Evolutionary conservation across 2,329 filamentous ascomycete genomes (phyloP).

Genomic region (Parasarocladium wereldwijsianum): DNA sequence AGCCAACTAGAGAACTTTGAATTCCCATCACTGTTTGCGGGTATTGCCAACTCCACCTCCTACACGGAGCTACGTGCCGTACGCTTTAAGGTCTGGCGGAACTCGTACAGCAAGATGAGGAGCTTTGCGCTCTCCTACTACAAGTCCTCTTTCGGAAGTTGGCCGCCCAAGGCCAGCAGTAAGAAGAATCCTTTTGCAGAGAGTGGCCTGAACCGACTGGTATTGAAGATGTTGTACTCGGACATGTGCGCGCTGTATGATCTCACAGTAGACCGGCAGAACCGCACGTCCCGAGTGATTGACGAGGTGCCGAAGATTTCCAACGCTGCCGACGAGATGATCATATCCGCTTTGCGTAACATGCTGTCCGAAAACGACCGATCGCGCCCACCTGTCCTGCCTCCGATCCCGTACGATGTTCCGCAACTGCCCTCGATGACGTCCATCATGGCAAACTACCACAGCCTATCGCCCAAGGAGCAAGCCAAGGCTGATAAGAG

Average conservation of each 20-base stretch:
- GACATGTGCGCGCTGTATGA: constrained; percentile 85
- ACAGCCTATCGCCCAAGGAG: constrained; percentile 54
- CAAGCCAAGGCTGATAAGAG: constrained; percentile 58
- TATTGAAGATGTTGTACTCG: constrained; percentile 67
- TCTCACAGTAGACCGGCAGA: constrained; percentile 65
- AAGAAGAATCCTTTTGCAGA: constrained; percentile 87
- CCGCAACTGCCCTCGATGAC: constrained; percentile 62
- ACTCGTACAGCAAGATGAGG: constrained; percentile 59
- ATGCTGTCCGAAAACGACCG: constrained; percentile 81
- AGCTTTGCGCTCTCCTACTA: constrained; percentile 57
- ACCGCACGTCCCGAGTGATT: constrained; percentile 63
- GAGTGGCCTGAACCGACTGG: constrained; percentile 71
- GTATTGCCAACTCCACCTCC: constrained; percentile 72
- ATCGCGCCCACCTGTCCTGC: constrained; percentile 76
- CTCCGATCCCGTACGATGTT: constrained; percentile 80
- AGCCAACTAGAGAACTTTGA: constrained; percentile 73
- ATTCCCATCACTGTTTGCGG: constrained; percentile 79
- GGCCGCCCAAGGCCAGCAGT: constrained; percentile 82
- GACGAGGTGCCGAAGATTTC: constrained; percentile 47
- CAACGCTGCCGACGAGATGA: constrained; percentile 42
- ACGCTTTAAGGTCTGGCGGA: constrained; percentile 73
- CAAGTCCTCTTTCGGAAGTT: constrained; percentile 45
- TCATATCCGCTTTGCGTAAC: constrained; percentile 56
- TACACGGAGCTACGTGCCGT: constrained; percentile 61
- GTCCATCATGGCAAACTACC: constrained; percentile 48